Evolutionary conservation across 2,329 filamentous ascomycete species (phyloP).

Genomic region (Geosmithia flava): DNA sequence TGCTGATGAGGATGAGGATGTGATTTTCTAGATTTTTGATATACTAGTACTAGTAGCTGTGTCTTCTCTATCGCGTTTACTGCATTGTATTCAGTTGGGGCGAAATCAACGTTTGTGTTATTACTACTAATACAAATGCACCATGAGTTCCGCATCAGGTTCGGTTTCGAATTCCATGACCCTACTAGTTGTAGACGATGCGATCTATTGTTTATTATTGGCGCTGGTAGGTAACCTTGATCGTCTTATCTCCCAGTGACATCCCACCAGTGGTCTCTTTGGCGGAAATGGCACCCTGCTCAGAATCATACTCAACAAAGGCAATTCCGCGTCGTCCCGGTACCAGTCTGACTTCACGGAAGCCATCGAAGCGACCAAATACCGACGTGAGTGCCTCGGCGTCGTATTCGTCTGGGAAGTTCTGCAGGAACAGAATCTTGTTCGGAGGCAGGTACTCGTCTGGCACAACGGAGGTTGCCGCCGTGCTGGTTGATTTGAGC

Average conservation of each 20-base stretch:
- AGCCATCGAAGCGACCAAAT: slow-evolving; percentile 84
- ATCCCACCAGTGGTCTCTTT: slow-evolving; percentile 90
- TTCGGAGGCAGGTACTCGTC: slow-evolving; percentile 97
- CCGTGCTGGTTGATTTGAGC: slow-evolving; percentile 62
- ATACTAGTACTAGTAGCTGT: too few relatives aligned
- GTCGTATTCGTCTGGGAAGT: slow-evolving; percentile 77
- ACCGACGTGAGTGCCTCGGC: slow-evolving; percentile 67
- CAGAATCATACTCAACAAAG: slow-evolving; percentile 91
- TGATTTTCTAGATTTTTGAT: slow-evolving; percentile 55
- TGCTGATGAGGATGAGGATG: slow-evolving; percentile 67
- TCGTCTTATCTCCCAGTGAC: slow-evolving; percentile 61
- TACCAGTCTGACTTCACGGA: slow-evolving; percentile 83
- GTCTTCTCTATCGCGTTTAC: slow-evolving; percentile 3
- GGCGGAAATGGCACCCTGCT: slow-evolving; percentile 78
- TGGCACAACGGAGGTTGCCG: slow-evolving; percentile 64
- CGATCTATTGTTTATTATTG: slow-evolving; percentile 37
- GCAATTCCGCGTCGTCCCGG: slow-evolving; percentile 80
- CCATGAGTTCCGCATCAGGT: not conserved
- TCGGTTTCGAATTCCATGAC: not conserved
- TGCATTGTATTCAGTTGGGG: not conserved
- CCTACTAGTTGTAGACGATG: not conserved
- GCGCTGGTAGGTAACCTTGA: slow-evolving; percentile 95
- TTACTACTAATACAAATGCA: not conserved
- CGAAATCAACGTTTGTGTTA: not conserved
- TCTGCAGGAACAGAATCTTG: slow-evolving; percentile 91